Conservation (phyloP, 2,329 filamentous ascomycete species). For the Colletotrichum sp. region DNA sequence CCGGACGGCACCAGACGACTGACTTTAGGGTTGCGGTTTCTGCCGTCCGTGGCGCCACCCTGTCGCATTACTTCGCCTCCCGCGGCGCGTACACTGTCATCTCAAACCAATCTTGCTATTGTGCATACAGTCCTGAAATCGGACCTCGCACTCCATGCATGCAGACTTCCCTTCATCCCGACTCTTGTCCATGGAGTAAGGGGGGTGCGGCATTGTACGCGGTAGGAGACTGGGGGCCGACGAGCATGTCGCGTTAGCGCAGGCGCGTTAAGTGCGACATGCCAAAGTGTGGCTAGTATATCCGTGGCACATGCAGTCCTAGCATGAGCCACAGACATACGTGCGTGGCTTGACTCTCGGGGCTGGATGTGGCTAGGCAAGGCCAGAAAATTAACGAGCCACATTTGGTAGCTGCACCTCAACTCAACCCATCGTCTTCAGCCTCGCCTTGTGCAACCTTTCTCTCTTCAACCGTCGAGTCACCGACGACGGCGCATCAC, state of each 20-base stretch:
- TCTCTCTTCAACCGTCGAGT: conserved; percentile 14
- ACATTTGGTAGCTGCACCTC: conserved; percentile 11
- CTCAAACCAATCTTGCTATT: not conserved
- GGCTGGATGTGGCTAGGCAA: not conserved
- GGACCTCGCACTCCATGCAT: not conserved
- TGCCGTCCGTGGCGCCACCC: conserved; percentile 5
- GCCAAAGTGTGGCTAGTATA: not conserved
- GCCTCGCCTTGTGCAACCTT: conserved; percentile 21
- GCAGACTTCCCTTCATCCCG: not conserved
- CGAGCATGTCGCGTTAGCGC: not conserved
- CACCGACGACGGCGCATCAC: conserved; percentile 16
- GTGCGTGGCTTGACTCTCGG: not conserved
- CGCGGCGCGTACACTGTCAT: not conserved
- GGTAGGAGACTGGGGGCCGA: not conserved
- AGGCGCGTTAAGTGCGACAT: not conserved
- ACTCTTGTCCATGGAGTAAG: not conserved
- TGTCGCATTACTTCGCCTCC: not conserved
- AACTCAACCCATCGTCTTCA: conserved; percentile 10
- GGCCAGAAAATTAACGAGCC: conserved; percentile 11
- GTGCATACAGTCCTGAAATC: not conserved
- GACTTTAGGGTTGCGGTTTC: conserved; percentile 6
- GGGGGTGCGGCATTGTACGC: not conserved
- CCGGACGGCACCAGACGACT: not conserved
- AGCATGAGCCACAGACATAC: not conserved
- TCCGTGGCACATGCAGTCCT: not conserved